Evolutionary conservation across 2,329 filamentous ascomycete genomes (phyloP).

Genomic region (Stachybotrys echinatus): DNA sequence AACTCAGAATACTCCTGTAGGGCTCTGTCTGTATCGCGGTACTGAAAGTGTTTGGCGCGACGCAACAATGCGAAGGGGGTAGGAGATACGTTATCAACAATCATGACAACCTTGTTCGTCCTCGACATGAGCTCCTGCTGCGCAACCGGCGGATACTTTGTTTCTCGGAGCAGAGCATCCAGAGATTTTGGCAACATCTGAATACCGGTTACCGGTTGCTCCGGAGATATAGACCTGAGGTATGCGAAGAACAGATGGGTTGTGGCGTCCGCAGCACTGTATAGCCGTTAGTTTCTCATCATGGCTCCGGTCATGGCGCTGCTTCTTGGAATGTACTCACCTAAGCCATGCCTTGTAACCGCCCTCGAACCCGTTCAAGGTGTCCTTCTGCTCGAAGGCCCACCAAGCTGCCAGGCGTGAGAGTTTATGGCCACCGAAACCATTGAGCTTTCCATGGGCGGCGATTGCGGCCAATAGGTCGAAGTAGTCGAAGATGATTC

Average conservation of each 20-base stretch:
- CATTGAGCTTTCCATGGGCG: conserved; percentile 89
- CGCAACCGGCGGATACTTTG: conserved; percentile 83
- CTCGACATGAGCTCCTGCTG: conserved; percentile 71
- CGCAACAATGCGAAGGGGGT: conserved; percentile 89
- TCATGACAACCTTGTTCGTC: conserved; percentile 91
- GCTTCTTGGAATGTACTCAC: conserved; percentile 41
- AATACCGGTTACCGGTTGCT: conserved; percentile 71
- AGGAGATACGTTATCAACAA: conserved; percentile 89
- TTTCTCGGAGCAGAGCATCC: conserved; percentile 84
- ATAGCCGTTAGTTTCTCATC: conserved; percentile 3
- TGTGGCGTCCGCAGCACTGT: conserved; percentile 85
- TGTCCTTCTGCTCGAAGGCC: conserved; percentile 90
- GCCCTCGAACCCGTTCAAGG: conserved; percentile 86
- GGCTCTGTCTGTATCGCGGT: conserved; percentile 81
- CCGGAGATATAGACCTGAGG: conserved; percentile 82
- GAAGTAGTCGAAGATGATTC: conserved; percentile 95
- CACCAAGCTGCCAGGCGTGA: conserved; percentile 97
- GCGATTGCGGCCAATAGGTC: conserved; percentile 87
- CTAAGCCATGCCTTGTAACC: conserved; percentile 85
- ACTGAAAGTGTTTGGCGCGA: conserved; percentile 91
- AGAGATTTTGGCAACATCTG: conserved; percentile 84
- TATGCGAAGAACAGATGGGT: conserved; percentile 98
- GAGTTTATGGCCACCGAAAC: conserved; percentile 86
- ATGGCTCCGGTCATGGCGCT: not conserved
- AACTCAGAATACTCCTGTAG: conserved; percentile 82